Conservation (phyloP, 1,139 yeast genomes). For the Yamadazyma aaseri region DNA sequence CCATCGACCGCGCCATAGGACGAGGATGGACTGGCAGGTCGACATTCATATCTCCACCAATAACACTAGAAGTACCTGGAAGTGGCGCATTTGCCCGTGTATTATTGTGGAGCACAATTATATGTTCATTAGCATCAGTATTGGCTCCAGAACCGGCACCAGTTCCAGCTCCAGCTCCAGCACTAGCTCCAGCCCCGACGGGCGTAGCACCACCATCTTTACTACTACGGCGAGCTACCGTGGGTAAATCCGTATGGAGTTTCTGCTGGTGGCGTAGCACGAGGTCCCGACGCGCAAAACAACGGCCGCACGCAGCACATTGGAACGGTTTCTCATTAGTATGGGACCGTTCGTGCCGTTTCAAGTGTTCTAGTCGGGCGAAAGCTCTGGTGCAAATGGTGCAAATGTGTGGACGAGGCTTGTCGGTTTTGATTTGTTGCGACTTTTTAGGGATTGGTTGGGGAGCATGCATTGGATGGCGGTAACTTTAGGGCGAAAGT, state of each 20-base stretch:
- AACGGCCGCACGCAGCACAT: constrained; percentile 51
- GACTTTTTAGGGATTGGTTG: constrained; percentile 88
- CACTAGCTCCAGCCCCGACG: too few species aligned
- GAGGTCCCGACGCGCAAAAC: constrained; percentile 49
- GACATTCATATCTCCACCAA: constrained; percentile 3
- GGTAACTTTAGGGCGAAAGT: neutral
- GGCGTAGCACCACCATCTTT: constrained; percentile 13
- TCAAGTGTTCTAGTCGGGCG: constrained; percentile 90
- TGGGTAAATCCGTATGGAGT: constrained; percentile 29
- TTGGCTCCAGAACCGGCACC: too few species aligned
- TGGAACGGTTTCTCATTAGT: constrained; percentile 94
- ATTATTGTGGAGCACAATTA: constrained; percentile 43
- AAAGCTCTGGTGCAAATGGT: constrained; percentile 93
- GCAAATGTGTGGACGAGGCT: constrained; percentile 91
- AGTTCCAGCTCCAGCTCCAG: too few species aligned
- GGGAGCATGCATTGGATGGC: constrained; percentile 1
- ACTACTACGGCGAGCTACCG: constrained; percentile 21
- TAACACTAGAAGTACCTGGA: too few species aligned
- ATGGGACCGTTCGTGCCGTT: constrained; percentile 92
- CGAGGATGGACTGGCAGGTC: too few species aligned
- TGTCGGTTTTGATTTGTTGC: constrained; percentile 78
- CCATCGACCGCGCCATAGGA: too few species aligned
- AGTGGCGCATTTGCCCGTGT: constrained; percentile 46
- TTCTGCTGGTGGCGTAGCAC: constrained; percentile 50
- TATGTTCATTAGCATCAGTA: constrained; percentile 43